Evolutionary conservation across 1,139 yeast genomes (phyloP), one percentile per base, ranked within the genome.

Genomic region (Candida mesenterica): DNA sequence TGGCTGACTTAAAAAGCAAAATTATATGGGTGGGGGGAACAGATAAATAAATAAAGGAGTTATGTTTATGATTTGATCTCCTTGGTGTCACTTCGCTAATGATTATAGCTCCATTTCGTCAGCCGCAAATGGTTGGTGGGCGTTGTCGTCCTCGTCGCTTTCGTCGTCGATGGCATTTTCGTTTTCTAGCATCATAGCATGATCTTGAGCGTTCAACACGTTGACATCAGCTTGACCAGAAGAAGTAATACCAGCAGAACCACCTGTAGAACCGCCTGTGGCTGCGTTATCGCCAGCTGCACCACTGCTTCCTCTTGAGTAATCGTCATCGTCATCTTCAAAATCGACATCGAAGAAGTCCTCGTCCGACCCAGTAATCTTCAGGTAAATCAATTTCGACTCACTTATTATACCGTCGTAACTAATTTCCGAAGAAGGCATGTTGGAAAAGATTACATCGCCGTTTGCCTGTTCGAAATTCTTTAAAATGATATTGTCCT

Each of bases 301-400:
- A 9, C 19, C 33, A 26, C 24, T 15, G 34, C 24, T 28, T n/a
- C 19, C 37, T 9, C 28, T 28, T 24, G 43, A 49, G 26, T 50
- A 53, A 18, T 68, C 72, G 30, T 82, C 92, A 36, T 86, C 96
- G 15, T 89, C 96, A 56, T 90, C 97, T 61, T 90, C 97, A 55
- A 90, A 90, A 60, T 90, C 97, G 24, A 90, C 88, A 59, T 88
- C 96, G 53, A 90, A 90, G 62, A 90, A 90, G 59, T 90, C 97
- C 49, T 90, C 97, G 54, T 86, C 95, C 4, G 95, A 77, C 3
- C 97, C 97, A 4, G 94, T 94, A 43, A 90, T 78, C 42, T 75
- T 70, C 40, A 78, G 80, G 57, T 86, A 92, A 29, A 90, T 58
- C 16, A 76, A 65, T 52, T 80, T 82, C n/a, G 90, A 89, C 43